Evolutionary conservation across 2,329 filamentous ascomycete genomes (phyloP), one percentile per base, ranked within the genome.

Genomic region (Pezicula rhizophila): DNA sequence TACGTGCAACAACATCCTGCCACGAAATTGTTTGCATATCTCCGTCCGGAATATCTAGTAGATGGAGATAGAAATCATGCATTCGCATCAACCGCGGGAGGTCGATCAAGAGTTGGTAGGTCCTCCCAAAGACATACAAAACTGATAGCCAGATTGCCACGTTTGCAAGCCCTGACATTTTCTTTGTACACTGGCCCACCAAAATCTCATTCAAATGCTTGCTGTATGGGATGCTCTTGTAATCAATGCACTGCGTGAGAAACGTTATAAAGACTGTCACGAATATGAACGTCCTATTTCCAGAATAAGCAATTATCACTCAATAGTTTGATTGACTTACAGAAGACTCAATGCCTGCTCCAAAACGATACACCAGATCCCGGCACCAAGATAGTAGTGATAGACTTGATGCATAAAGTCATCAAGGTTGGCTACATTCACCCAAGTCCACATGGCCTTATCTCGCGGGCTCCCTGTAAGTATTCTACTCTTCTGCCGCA

Each of bases 1-100:
- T 68, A 31, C 83, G 77, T 49, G 77, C 80, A 26, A 89, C 84
- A 17, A 88, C 74, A 54, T 85, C 77, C 59, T 87, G 82, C 85
- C 85, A 89, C 15, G 84, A 82, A 39, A 87, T 81, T 0, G 83
- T 87, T 60, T 88, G 85, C 54, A 88, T 85, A 58, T 89, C 84
- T 26, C 74, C 71, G 63, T 87, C 84, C 3, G 79, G 78, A 25
- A 88, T 79, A 26, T 80, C 80, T 10, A 89, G 75, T 7, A 88
- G 73, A 60, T 88, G 74, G 17, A 76, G 71, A 60, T 83, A 89
- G 64, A 89, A 88, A 60, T 86, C 77, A 56, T 84, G 82, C 71
- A 87, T 79, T 26, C 79, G 74, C 55, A 74, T 72, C 11, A 88
- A 69, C 26, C 79, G 72, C 37, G 79, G 76, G 42, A 83, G 72